Evolutionary conservation across 208 protist species (phyloP), one percentile per base, ranked within the genome.

Genomic region (Lotmaria passim): DNA sequence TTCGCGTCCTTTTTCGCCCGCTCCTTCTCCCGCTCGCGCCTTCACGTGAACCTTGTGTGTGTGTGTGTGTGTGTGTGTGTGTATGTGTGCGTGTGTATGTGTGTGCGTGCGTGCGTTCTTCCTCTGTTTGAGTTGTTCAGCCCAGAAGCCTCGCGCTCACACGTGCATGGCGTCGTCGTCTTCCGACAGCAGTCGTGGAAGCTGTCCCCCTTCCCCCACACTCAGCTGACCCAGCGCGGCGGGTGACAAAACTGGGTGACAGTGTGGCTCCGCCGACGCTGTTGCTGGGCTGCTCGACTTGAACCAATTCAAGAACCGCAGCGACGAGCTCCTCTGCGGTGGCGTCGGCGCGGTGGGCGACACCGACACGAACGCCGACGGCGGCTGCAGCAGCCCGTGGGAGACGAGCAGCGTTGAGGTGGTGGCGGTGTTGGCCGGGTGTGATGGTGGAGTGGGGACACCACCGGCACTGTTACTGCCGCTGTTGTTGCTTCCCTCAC

Each of bases 351-450:
- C 12, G 10, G 48, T 53, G 0, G 55, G 63, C 36, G 57, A 70
- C 7, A 48, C 71, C 12, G 55, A 56, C 38, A 52, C 67, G 57
- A 77, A 77, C 33, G 63, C 71, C 1, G 71, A 60, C 24, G 62
- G 63, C 21, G 71, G 71, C 50, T 77, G 55, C 30, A 77, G 14
- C 21, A 77, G 31, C 0, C 71, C 71, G 14, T 71, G 71, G 7
- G 71, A 77, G 17, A 60, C 28, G n/a, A 77, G 56, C 38, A 77
- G 47, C 41, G 43, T 59, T 0, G 71, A 66, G 15, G 71, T 71
- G 4, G 33, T 44, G 8, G 68, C 10, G 7, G 24, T 0, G 12
- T 23, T 26, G 19, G 44, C 2, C 23, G 48, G 56, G n/a, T n/a
- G n/a, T n/a, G n/a, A n/a, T n/a, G 38, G 38, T 41, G 38, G 38